These are phyloP conservation scores for Euphorbia pulcherrima DNA, from an alignment of 345 rosid genomes.

Conservation along the genomic window DNA sequence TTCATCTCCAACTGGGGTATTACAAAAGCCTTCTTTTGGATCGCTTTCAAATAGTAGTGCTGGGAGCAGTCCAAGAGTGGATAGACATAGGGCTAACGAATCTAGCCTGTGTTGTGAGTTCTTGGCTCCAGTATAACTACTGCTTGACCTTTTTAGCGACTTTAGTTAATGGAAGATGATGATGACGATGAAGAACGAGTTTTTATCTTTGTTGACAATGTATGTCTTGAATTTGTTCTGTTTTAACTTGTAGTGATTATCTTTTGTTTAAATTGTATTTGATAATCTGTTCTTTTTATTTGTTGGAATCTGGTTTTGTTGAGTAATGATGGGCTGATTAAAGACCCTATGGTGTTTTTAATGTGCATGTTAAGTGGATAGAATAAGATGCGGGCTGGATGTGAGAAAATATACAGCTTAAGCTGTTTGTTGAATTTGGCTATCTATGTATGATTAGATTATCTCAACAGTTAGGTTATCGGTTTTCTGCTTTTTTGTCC, in stretches of 20 bases:
- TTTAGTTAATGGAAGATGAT: neutral
- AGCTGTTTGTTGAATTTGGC: neutral
- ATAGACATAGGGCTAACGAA: slow-evolving; percentile 31
- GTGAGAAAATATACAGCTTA: neutral
- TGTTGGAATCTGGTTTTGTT: neutral
- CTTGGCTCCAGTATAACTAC: slow-evolving; percentile 29
- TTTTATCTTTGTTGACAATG: neutral
- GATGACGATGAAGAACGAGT: neutral
- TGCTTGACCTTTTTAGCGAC: neutral
- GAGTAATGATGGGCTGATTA: neutral
- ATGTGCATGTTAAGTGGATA: neutral
- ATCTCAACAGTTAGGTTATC: neutral
- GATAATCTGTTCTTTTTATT: slow-evolving; percentile 1
- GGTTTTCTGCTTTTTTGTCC: neutral
- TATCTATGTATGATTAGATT: neutral
- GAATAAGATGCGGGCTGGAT: neutral
- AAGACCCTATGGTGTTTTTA: neutral
- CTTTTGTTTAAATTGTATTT: neutral
- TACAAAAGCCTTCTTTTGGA: slow-evolving; percentile 61
- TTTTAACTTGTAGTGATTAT: neutral
- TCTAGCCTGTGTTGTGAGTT: slow-evolving; percentile 29
- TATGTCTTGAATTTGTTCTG: neutral
- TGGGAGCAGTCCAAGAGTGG: slow-evolving; percentile 66
- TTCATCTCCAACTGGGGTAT: slow-evolving; percentile 68
- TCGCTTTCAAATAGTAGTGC: slow-evolving; percentile 81